Base-by-base conservation (phyloP, 2,329 filamentous ascomycete species). In the Pseudogymnoascus sp. region DNA sequence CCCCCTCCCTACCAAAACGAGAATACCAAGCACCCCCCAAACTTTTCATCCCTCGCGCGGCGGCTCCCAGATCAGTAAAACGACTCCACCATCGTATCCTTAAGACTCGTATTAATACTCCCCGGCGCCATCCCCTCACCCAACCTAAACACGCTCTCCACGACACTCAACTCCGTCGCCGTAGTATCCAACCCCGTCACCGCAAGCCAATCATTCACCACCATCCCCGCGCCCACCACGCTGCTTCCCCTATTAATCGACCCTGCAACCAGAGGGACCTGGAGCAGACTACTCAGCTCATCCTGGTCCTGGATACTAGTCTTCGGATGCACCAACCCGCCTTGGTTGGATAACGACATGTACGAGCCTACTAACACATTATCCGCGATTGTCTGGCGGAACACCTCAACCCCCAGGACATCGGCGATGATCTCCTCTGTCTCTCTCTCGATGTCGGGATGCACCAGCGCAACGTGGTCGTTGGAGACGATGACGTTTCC, bases 361-460 rank as follows among this genome's bases (percentile, higher is more conserved):
- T 99, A 99, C 60, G 88, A 92, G 65, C 94, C 94, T 38, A 95
- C 94, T 28, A 99, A 86, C 64, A 99, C 94, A 74, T 97, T 97
- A 78, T 97, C 92, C 71, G 93, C 92, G 65, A 99, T 89, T 56
- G 94, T 97, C 81, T 99, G 94, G 67, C 91, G 82, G 79, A 94
- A 95, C 10, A 94, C 90, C 76, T 95, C 90, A 64, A 95, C 90
- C 66, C 90, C 90, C 18, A 95, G 80, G 65, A 96, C 91, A 75
- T 99, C 94, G 71, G 94, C 91, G 73, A 99, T 92, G 70, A 99
- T 97, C 80, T 99, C 94, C 78, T 99, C 94, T 14, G 92, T 97
- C 81, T 99, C 94, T 66, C 93, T 89, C 82, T 97, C 94, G 65
- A 99, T 82, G 73, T 99, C 94, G 10, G 94, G 94, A 75, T 99